phyloP scores from a whole-genome alignment of 1,284 basidiomycete genomes.

The Cystobasidium pallidum region DNA sequence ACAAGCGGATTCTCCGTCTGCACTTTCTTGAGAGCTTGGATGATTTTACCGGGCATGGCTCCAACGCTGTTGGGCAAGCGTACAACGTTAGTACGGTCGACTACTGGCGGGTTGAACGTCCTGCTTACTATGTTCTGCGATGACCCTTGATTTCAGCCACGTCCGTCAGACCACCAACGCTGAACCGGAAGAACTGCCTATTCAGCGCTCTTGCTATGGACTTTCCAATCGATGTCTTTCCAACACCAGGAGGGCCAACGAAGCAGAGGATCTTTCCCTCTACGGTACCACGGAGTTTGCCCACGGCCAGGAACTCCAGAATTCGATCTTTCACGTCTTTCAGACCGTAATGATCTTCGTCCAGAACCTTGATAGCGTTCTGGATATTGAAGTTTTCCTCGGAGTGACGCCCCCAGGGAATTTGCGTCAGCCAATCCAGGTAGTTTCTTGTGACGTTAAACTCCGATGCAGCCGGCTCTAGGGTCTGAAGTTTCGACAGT shows the following conservation, averaged over 20 bases:
- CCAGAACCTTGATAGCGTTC: constrained; percentile 74
- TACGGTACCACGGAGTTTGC: constrained; percentile 94
- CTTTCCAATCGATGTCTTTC: constrained; percentile 65
- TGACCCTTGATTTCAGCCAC: constrained; percentile 99
- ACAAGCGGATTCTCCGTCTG: constrained; percentile 92
- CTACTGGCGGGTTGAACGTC: too few relatives aligned
- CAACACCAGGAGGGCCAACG: constrained; percentile 94
- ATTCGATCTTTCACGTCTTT: constrained; percentile 94
- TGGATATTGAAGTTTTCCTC: constrained; percentile 89
- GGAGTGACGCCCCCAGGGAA: constrained; percentile 96
- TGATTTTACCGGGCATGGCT: constrained; percentile 95
- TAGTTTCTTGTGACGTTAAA: constrained; percentile 89
- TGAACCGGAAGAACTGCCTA: constrained; percentile 91
- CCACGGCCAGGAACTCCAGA: constrained; percentile 96
- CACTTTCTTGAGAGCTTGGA: constrained; percentile 94
- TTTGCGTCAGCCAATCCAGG: constrained; percentile 92
- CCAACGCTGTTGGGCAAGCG: constrained; percentile 57
- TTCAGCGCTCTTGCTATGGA: constrained; percentile 86
- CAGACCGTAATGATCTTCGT: constrained; percentile 59
- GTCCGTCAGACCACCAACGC: constrained; percentile 93
- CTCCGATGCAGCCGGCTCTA: constrained; percentile 88
- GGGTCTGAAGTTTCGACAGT: constrained; percentile 82
- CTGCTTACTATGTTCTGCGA: constrained; percentile 88
- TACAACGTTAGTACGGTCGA: neutral
- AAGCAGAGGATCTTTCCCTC: constrained; percentile 98